Evolutionary conservation across 139 green algal species (phyloP).

Genomic region (Chlamydomonas incerta): DNA sequence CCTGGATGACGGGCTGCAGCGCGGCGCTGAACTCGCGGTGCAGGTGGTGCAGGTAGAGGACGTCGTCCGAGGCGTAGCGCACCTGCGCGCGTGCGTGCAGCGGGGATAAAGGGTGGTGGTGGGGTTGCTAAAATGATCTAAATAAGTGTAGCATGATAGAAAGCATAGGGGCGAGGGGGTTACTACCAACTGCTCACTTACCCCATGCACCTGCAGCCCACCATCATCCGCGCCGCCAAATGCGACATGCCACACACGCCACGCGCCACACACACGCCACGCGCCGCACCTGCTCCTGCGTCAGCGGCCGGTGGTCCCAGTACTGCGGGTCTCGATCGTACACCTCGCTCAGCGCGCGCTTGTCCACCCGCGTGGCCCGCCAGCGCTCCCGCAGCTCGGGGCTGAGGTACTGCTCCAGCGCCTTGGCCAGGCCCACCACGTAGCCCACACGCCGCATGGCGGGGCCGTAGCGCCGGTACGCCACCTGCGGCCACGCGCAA

Average conservation of each 20-base stretch:
- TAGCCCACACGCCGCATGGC: constrained; percentile 1
- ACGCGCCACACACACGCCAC: not conserved
- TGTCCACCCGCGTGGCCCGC: constrained; percentile 22
- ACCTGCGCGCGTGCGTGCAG: not conserved
- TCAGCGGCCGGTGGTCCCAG: constrained; percentile 30
- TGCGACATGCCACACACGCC: too few species aligned
- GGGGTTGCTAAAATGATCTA: too few species aligned
- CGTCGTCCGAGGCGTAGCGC: constrained; percentile 27
- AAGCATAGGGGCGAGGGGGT: too few species aligned
- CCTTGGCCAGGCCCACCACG: constrained; percentile 3
- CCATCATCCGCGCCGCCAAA: too few species aligned
- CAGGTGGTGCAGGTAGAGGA: constrained; percentile 39
- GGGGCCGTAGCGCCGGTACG: constrained; percentile 31
- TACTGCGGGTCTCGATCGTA: constrained; percentile 20
- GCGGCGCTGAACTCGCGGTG: not conserved
- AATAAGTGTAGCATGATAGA: too few species aligned
- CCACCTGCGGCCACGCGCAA: constrained; percentile 33
- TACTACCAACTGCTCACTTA: too few species aligned
- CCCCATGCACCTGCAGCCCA: too few species aligned
- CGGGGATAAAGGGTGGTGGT: too few species aligned
- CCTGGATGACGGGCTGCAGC: not conserved
- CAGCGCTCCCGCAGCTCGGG: not conserved
- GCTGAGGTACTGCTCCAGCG: constrained; percentile 16
- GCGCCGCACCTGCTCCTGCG: constrained; percentile 16
- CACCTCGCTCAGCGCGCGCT: not conserved